Base-by-base conservation (phyloP, 345 rosid genomes). In the Citrus australasica region DNA sequence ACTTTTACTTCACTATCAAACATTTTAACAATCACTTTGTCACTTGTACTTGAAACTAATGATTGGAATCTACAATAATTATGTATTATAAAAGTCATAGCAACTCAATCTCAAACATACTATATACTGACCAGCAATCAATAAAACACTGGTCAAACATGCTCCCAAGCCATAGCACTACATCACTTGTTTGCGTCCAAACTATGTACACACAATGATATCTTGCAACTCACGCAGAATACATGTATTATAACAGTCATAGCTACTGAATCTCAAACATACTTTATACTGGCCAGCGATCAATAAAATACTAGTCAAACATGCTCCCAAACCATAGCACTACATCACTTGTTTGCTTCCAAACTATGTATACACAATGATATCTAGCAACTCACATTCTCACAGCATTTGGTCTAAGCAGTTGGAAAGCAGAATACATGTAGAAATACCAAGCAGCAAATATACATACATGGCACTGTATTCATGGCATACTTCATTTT, bases 401-500 rank as follows among this genome's bases (percentile, higher is more conserved):
- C 35, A 40, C 8, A 30, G 73, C 10, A 25, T 46, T 75, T 17
- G 62, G 28, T 73, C 74, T 66, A 27, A 14, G 42, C n/a, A 37
- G 48, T 5, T 9, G 37, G 33, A 5, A 42, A 32, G 30, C 37
- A 56, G 27, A 48, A 67, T 25, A 60, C 19, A 59, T 28, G 55
- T 53, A 53, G 80, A 51, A 48, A 61, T 28, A 42, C 25, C 21
- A 10, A 63, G 59, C 25, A 65, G 62, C 69, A 67, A 35, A 14
- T 40, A 60, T 66, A 60, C 78, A 67, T 32, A 46, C 46, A 35
- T 33, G 27, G 53, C 33, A 30, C 53, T 46, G 3, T 25, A 61
- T 24, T 53, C 61, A 38, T 46, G 24, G 28, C 67, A 61, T 73
- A 67, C 60, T 55, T 83, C 83, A 82, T 77, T 71, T 79, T 24